A percentile compares a stretch with the other conserved stretches of the same genome.
phyloP scores from a whole-genome alignment of 2,329 filamentous ascomycete species.

The Fusarium phyllophilum region DNA sequence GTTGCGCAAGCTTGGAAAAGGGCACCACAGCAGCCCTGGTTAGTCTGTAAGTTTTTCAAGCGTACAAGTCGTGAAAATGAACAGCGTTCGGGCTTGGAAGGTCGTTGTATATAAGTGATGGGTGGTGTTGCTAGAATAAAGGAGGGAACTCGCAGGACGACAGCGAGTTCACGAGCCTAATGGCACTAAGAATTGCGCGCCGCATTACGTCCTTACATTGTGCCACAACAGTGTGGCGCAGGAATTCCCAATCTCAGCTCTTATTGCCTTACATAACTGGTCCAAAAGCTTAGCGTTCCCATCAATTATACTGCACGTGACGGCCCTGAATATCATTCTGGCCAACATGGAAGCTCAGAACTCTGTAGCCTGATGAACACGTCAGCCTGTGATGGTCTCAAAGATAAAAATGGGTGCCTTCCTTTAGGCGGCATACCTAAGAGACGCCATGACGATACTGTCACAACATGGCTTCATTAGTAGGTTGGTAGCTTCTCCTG shows the following conservation, averaged over 20 bases:
- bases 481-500: not conserved
- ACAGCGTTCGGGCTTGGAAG: constrained; percentile 4
- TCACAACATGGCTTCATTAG: not conserved
- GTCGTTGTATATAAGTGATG: constrained; percentile 35
- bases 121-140: constrained; percentile 45
- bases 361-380: constrained; percentile 40
- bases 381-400: constrained; percentile 38
- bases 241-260: not conserved
- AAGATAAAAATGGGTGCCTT: constrained; percentile 28
- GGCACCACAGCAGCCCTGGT: not conserved
- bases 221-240: constrained; percentile 46
- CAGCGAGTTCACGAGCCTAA: constrained; percentile 49
- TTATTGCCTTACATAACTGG: constrained; percentile 8
- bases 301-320: constrained; percentile 28
- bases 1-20: constrained; percentile 20
- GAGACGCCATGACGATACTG: not conserved
- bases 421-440: not conserved
- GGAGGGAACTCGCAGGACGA: constrained; percentile 48
- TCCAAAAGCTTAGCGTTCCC: not conserved
- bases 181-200: constrained; percentile 43
- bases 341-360: constrained; percentile 23
- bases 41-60: not conserved
- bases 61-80: constrained; percentile 2
- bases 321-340: constrained; percentile 9
- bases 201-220: constrained; percentile 30